Evolutionary conservation across 2,329 filamentous ascomycete species (phyloP).

Genomic region (Cladosporium sp.): DNA sequence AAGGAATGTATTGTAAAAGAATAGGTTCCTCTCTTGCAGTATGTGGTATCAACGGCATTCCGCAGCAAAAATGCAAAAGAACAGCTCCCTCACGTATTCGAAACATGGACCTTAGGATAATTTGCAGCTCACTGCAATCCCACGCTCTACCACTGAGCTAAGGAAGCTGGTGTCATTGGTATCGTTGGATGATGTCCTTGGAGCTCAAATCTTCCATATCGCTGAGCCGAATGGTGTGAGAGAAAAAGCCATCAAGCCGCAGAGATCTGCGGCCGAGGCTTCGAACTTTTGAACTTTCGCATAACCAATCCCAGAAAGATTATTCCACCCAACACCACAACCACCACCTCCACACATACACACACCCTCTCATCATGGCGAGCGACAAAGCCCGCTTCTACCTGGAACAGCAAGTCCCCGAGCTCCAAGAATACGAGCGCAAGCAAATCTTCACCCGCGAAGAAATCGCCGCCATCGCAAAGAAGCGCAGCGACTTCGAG

Average conservation of each 20-base stretch:
- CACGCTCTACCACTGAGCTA: constrained; percentile 22
- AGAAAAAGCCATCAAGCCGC: not conserved
- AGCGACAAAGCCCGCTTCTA: constrained; percentile 95
- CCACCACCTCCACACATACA: not conserved
- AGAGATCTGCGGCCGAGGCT: constrained; percentile 9
- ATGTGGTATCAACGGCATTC: too few relatives aligned
- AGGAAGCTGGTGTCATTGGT: constrained; percentile 5
- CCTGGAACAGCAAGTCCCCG: constrained; percentile 86
- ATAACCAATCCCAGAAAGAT: not conserved
- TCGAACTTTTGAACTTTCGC: constrained; percentile 11
- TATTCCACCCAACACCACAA: not conserved
- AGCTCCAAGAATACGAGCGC: constrained; percentile 86
- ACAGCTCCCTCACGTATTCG: constrained; percentile 17
- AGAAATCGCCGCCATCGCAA: constrained; percentile 85
- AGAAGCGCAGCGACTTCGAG: constrained; percentile 90
- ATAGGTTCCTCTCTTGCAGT: not conserved
- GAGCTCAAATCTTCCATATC: accelerated
- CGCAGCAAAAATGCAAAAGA: constrained; percentile 1
- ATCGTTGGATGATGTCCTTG: not conserved
- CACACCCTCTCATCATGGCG: constrained; percentile 43
- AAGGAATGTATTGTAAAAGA: too few relatives aligned
- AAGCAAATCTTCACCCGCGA: constrained; percentile 90
- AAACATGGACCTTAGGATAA: constrained; percentile 20
- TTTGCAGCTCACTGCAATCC: constrained; percentile 18
- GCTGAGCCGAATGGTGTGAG: not conserved